Percentiles rank a stretch among this genome's conserved stretches.
Conservation (phyloP, 345 rosid species). For the Erodium maritimum region DNA sequence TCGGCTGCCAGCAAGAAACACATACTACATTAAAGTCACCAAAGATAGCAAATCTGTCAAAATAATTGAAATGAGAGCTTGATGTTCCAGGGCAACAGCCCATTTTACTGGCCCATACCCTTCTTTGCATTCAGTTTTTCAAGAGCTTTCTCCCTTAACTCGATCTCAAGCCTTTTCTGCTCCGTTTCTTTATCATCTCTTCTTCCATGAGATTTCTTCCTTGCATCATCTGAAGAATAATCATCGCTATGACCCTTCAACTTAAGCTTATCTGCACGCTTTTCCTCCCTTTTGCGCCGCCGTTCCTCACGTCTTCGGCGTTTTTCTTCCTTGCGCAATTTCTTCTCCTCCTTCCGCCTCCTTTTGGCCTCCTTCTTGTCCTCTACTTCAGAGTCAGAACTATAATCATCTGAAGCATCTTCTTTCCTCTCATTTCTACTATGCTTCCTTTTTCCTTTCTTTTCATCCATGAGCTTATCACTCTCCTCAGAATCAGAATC, state of each 20-base stretch:
- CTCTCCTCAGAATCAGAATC: constrained; percentile 48
- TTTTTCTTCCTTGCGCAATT: constrained; percentile 70
- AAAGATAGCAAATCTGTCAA: constrained; percentile 13
- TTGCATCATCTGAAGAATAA: constrained; percentile 34
- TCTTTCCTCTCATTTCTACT: constrained; percentile 44
- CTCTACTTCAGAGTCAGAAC: constrained; percentile 56
- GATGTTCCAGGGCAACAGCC: constrained; percentile 14
- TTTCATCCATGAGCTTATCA: constrained; percentile 27
- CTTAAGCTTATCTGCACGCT: constrained; percentile 57
- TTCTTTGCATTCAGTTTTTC: constrained; percentile 95
- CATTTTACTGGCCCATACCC: constrained; percentile 43
- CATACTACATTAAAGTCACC: constrained; percentile 49
- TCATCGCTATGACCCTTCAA: constrained; percentile 29
- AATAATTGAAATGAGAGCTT: constrained; percentile 13
- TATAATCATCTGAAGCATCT: constrained; percentile 47
- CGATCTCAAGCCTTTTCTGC: constrained; percentile 82
- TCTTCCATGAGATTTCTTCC: constrained; percentile 18
- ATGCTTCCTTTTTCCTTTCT: constrained; percentile 48
- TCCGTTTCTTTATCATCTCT: constrained; percentile 33
- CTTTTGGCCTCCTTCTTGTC: constrained; percentile 77
- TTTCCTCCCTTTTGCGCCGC: constrained; percentile 60
- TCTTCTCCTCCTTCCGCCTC: constrained; percentile 86
- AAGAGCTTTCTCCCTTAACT: constrained; percentile 82
- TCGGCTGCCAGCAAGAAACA: constrained; percentile 88
- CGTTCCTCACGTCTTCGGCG: constrained; percentile 68